Base-by-base conservation (phyloP, 768 basidiomycete species). In the Sistotremastrum suecicum region DNA sequence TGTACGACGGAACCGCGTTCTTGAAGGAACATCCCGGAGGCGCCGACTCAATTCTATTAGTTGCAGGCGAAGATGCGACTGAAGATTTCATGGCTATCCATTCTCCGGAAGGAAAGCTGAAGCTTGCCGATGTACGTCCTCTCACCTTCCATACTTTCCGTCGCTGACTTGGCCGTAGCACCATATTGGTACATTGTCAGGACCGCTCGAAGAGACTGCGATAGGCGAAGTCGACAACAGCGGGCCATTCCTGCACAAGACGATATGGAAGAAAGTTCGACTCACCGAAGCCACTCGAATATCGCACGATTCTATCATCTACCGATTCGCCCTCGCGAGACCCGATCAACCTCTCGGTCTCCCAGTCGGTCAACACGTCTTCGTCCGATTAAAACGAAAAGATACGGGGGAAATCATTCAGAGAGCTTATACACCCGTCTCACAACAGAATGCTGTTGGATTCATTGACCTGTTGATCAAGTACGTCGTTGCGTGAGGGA, bases 41-140 rank as follows among this genome's bases (percentile, higher is more conserved):
- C 1, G 60, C 64, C 0, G 67, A 74, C 45, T 72, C 73, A 2
- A 80, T 80, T 46, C 57, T 63, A 9, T 60, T 73, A 12, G 68
- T 72, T 7, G 75, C 75, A 1, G 76, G 76, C 0, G 65, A 76
- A 50, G 78, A 80, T 50, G 71, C 72, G 3, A 72, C 75, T 1
- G 78, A 80, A 9, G 77, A 80, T 48, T 80, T 79, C 56, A 63
- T 77, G 57, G 72, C 75, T 0, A 77, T 79, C 44, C 78, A 78
- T 56, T 74, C 71, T n/a, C 57, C 63, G 6, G 71, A 72, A 46
- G 74, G 69, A 2, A 68, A 64, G 44, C 48, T 47, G 28, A 66
- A 70, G 53, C 60, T 77, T 6, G 66, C 63, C 0, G 64, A 69
- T 51, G 72, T 61, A 39, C 6, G 49, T 47, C 38, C 6, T 3